phyloP scores from a whole-genome alignment of 495 filamentous ascomycete genomes.

The Tuber borchii region DNA sequence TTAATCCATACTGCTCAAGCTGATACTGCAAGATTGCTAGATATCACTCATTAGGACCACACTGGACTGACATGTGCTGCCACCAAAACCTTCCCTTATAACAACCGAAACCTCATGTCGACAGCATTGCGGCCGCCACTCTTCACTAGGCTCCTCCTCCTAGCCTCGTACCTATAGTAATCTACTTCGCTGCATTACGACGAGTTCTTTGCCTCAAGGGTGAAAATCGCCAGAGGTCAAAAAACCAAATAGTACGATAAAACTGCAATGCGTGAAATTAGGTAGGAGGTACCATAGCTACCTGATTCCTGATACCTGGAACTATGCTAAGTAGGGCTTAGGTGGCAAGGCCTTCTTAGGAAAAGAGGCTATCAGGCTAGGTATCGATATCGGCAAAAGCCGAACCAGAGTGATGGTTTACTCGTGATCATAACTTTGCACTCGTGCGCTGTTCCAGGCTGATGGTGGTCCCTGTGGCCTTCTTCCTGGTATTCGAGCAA shows the following conservation, averaged over 20 bases:
- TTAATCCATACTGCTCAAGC: not conserved
- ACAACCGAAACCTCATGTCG: not conserved
- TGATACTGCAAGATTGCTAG: not conserved
- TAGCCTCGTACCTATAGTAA: not conserved
- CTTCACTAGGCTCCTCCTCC: not conserved
- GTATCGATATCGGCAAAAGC: not conserved
- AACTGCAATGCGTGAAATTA: not conserved
- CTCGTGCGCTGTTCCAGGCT: not conserved
- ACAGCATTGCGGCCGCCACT: not conserved
- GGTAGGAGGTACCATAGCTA: not conserved
- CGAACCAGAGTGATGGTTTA: not conserved
- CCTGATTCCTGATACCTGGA: not conserved
- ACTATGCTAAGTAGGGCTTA: not conserved
- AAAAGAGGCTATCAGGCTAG: not conserved
- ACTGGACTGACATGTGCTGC: not conserved
- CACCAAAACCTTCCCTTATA: not conserved
- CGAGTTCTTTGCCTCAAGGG: not conserved
- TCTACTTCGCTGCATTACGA: not conserved
- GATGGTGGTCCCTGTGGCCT: not conserved
- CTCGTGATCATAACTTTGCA: not conserved
- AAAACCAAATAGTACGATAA: not conserved
- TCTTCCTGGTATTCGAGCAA: not conserved
- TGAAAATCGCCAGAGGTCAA: not conserved
- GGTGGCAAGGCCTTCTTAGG: not conserved
- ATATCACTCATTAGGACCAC: not conserved